A percentile compares a stretch with the other conserved stretches of the same genome.
phyloP scores from a whole-genome alignment of 129 eudicot genomes.

The Apium graveolens region DNA sequence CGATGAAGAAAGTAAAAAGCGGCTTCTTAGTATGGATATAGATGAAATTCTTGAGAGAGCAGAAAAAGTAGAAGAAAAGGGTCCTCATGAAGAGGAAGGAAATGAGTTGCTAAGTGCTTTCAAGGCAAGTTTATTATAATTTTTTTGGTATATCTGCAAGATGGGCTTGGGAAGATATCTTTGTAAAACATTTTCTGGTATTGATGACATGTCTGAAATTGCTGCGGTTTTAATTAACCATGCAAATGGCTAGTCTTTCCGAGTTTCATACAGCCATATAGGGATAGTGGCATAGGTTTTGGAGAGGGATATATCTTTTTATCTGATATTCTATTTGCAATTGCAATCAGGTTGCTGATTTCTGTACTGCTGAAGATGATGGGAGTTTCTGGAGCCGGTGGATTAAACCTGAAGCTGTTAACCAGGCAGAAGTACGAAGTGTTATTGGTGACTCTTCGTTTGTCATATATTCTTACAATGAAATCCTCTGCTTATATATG shows the following conservation, averaged over 20 bases:
- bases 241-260: not conserved
- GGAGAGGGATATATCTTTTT: not conserved
- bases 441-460: not conserved
- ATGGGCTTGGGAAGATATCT: no score
- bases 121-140: slow-evolving; percentile 48
- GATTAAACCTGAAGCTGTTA: slow-evolving; percentile 87
- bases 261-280: not conserved
- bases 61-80: slow-evolving; percentile 88
- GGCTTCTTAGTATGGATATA: slow-evolving; percentile 83
- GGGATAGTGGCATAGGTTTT: not conserved
- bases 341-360: slow-evolving; percentile 75
- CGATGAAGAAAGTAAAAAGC: slow-evolving; percentile 92
- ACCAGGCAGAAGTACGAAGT: slow-evolving; percentile 72
- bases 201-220: not conserved
- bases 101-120: slow-evolving; percentile 80
- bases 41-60: slow-evolving; percentile 99
- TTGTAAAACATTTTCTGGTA: no score
- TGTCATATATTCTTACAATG: not conserved
- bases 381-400: slow-evolving; percentile 97
- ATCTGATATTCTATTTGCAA: slow-evolving; percentile 7
- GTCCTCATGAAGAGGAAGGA: slow-evolving; percentile 51
- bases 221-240: not conserved
- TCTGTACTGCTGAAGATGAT: slow-evolving; percentile 90
- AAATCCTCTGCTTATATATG: not conserved
- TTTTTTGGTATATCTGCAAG: no score